Evolutionary conservation across 257 asterid genomes (phyloP).

Genomic region (Rauvolfia tetraphylla): DNA sequence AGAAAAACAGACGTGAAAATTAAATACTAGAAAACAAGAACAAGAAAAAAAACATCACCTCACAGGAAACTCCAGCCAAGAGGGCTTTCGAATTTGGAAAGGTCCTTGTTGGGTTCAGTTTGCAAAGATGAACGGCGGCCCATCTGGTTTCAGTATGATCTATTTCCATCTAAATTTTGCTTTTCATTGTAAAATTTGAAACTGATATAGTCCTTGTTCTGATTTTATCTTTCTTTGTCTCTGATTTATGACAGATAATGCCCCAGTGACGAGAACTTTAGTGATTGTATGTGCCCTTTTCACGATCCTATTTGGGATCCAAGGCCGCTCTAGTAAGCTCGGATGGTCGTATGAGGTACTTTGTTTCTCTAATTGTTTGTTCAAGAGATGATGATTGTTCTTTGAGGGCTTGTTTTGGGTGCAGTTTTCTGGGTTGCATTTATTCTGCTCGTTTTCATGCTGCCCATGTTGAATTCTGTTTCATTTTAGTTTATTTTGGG

Average conservation of each 20-base stretch:
- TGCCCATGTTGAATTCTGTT: neutral
- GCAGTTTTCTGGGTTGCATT: neutral
- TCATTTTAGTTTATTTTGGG: neutral
- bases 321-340: slow-evolving; percentile 62
- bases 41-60: no score
- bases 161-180: slow-evolving; percentile 2
- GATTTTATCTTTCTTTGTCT: neutral
- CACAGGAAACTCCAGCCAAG: neutral
- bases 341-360: slow-evolving; percentile 82
- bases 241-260: slow-evolving; percentile 51
- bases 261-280: slow-evolving; percentile 74
- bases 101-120: slow-evolving; percentile 44
- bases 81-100: slow-evolving; percentile 2
- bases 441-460: neutral
- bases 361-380: neutral
- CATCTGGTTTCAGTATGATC: slow-evolving; percentile 93
- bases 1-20: neutral
- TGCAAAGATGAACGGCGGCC: slow-evolving; percentile 94
- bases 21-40: neutral
- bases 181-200: neutral
- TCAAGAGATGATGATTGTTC: neutral
- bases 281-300: slow-evolving; percentile 78
- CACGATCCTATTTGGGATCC: slow-evolving; percentile 88
- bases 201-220: slow-evolving; percentile 5
- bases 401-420: neutral